Conservation (phyloP, 208 protist species). For the Blastocrithidia nonstop region DNA sequence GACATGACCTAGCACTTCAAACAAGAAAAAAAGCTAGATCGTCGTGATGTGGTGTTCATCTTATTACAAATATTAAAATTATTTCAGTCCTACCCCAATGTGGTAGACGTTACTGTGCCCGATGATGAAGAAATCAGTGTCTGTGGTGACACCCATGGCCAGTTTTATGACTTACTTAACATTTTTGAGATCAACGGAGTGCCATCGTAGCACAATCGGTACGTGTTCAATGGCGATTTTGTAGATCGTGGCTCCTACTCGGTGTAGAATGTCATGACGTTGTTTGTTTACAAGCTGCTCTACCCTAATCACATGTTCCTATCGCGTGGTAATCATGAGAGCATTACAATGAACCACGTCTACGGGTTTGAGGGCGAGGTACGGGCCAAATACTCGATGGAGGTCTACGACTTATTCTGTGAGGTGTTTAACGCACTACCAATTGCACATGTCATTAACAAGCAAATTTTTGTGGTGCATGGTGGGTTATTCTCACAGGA, state of each 20-base stretch:
- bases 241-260: constrained; percentile 95
- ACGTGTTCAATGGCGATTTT: constrained; percentile 94
- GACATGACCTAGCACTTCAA: constrained; percentile 67
- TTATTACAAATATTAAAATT: constrained; percentile 62
- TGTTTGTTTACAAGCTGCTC: constrained; percentile 94
- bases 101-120: constrained; percentile 77
- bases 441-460: constrained; percentile 86
- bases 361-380: constrained; percentile 98
- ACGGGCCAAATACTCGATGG: constrained; percentile 86
- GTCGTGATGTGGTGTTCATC: constrained; percentile 74
- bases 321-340: constrained; percentile 95
- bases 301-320: constrained; percentile 93
- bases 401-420: constrained; percentile 89
- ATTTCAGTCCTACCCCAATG: constrained; percentile 73
- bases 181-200: constrained; percentile 91
- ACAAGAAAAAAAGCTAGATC: constrained; percentile 68
- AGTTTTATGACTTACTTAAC: constrained; percentile 96
- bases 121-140: constrained; percentile 87
- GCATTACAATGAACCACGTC: constrained; percentile 91
- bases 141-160: constrained; percentile 98
- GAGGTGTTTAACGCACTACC: constrained; percentile 94
- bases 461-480: constrained; percentile 91
- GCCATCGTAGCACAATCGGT: constrained; percentile 82
- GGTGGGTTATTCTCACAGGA: constrained; percentile 93
- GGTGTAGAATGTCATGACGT: constrained; percentile 89